Conservation (phyloP, 2,329 filamentous ascomycete species). For the Ascosphaera pollenicola region DNA sequence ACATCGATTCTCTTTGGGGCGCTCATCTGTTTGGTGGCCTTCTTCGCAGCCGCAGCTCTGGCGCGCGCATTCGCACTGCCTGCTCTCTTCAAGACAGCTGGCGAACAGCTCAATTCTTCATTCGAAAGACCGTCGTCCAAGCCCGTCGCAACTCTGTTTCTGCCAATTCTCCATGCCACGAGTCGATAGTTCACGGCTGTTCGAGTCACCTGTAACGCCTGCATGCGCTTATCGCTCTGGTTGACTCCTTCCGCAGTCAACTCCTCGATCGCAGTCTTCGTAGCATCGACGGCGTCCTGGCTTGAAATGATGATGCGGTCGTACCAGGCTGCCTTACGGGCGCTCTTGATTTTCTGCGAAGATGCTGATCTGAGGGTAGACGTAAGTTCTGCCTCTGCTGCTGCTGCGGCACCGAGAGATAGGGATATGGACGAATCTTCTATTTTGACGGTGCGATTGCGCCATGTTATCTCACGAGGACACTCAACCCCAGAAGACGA, state of each 20-base stretch:
- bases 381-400: constrained; percentile 30
- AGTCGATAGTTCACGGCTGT: constrained; percentile 88
- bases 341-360: constrained; percentile 19
- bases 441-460: constrained; percentile 62
- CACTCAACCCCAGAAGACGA: constrained; percentile 16
- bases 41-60: constrained; percentile 24
- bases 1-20: constrained; percentile 55
- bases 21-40: constrained; percentile 37
- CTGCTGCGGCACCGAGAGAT: constrained; percentile 47
- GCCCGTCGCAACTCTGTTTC: constrained; percentile 78
- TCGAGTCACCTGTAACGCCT: constrained; percentile 75
- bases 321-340: constrained; percentile 63
- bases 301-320: constrained; percentile 76
- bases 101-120: constrained; percentile 7
- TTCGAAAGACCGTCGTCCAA: constrained; percentile 50
- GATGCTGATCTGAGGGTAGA: constrained; percentile 22
- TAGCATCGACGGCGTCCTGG: constrained; percentile 85
- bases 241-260: constrained; percentile 61
- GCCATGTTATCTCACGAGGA: constrained; percentile 64
- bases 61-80: constrained; percentile 30
- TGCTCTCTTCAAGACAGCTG: constrained; percentile 24
- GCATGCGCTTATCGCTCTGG: constrained; percentile 68
- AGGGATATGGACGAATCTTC: constrained; percentile 85
- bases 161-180: constrained; percentile 83
- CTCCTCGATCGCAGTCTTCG: constrained; percentile 83